These are phyloP conservation scores for Neofusicoccum parvum DNA, from an alignment of 2,329 filamentous ascomycete species.

Conservation along the genomic window DNA sequence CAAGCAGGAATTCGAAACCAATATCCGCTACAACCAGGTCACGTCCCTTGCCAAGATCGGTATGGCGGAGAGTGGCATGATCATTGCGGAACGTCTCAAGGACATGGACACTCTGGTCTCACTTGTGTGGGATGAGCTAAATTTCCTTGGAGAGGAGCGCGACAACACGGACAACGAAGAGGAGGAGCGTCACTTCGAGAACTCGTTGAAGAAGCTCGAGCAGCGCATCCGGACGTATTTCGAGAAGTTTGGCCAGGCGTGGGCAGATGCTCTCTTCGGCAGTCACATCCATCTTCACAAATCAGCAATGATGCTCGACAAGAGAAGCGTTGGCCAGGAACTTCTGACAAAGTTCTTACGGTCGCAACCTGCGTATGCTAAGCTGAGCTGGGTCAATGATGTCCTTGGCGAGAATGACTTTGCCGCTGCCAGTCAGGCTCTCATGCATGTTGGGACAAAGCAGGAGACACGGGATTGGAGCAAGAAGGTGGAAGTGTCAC, in stretches of 20 bases:
- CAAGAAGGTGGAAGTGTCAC: slow-evolving; percentile 88
- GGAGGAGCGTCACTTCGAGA: slow-evolving; percentile 32
- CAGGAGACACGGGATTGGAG: slow-evolving; percentile 84
- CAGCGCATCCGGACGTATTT: slow-evolving; percentile 57
- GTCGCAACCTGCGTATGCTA: slow-evolving; percentile 69
- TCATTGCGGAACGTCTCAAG: slow-evolving; percentile 62
- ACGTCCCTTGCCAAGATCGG: slow-evolving; percentile 51
- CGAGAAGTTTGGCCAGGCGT: slow-evolving; percentile 64
- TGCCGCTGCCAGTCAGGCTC: slow-evolving; percentile 68
- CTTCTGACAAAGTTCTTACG: slow-evolving; percentile 80
- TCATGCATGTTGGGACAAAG: slow-evolving; percentile 69
- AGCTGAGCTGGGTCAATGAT: slow-evolving; percentile 94
- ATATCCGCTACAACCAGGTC: slow-evolving; percentile 46
- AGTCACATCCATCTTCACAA: slow-evolving; percentile 65
- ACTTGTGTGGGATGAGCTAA: slow-evolving; percentile 48
- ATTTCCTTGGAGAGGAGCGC: slow-evolving; percentile 42
- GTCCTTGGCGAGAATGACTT: slow-evolving; percentile 76
- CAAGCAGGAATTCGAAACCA: slow-evolving; percentile 42
- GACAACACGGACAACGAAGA: slow-evolving; percentile 33
- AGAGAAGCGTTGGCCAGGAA: slow-evolving; percentile 68
- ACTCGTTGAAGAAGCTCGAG: slow-evolving; percentile 40
- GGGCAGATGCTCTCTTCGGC: slow-evolving; percentile 78
- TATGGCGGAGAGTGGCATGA: slow-evolving; percentile 59
- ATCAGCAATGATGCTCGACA: slow-evolving; percentile 58
- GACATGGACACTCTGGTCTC: slow-evolving; percentile 66